phyloP scores from a whole-genome alignment of 306 rosid species.

The Malus sylvestris region DNA sequence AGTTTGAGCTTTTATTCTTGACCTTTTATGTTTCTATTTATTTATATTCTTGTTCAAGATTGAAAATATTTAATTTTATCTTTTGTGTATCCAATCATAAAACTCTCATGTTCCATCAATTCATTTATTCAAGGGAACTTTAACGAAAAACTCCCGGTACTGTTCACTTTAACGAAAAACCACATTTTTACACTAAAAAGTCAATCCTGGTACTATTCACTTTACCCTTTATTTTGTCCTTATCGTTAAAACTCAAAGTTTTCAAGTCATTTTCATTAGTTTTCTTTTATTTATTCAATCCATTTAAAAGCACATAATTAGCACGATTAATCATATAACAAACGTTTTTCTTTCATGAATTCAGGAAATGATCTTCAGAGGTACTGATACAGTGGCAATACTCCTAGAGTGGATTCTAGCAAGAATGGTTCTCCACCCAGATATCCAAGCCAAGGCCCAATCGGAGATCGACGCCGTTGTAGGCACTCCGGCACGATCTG shows the following conservation, averaged over 20 bases:
- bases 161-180: too few species aligned
- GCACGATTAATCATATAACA: not conserved
- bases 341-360: not conserved
- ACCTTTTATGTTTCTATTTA: not conserved
- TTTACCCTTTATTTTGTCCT: too few species aligned
- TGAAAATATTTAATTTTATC: not conserved
- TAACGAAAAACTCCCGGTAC: too few species aligned
- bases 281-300: not conserved
- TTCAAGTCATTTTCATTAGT: too few species aligned
- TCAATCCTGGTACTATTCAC: too few species aligned
- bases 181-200: too few species aligned
- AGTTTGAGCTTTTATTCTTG: not conserved
- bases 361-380: conserved; percentile 86
- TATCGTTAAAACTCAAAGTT: too few species aligned
- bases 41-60: not conserved
- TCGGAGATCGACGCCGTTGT: conserved; percentile 34
- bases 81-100: not conserved
- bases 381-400: conserved; percentile 84
- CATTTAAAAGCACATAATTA: not conserved
- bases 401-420: conserved; percentile 84
- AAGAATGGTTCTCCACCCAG: conserved; percentile 75
- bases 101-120: not conserved
- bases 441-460: conserved; percentile 56
- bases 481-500: not conserved
- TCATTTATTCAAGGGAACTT: too few species aligned